phyloP scores from a whole-genome alignment of 202 grass and related monocot species.

The Zoysia matrella region DNA sequence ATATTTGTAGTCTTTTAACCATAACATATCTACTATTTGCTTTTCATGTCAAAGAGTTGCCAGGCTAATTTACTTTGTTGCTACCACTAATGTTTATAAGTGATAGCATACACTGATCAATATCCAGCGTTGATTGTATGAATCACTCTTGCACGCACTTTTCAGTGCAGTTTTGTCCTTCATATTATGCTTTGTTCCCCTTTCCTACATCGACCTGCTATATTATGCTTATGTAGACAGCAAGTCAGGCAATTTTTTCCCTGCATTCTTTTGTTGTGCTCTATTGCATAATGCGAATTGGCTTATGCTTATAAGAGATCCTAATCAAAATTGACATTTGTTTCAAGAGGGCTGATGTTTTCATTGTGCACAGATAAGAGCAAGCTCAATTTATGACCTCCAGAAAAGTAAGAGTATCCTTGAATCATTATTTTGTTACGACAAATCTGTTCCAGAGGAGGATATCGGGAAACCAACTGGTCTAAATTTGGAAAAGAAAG shows the following conservation, averaged over 20 bases:
- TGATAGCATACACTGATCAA: too few species aligned
- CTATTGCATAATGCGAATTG: neutral
- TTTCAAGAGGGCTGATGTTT: neutral
- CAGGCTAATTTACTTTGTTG: neutral
- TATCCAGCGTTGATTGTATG: slow-evolving; percentile 7
- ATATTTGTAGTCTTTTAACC: neutral
- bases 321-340: neutral
- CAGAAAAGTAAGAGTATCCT: slow-evolving; percentile 78
- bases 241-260: neutral
- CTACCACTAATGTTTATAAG: neutral
- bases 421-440: slow-evolving; percentile 80
- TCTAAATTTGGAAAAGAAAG: slow-evolving; percentile 67
- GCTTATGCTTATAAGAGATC: neutral
- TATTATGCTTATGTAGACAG: neutral
- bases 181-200: neutral
- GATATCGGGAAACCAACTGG: slow-evolving; percentile 76
- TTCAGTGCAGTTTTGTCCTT: neutral
- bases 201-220: neutral
- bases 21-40: neutral
- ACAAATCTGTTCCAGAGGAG: too few species aligned
- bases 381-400: slow-evolving; percentile 59
- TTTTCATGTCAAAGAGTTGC: neutral
- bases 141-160: neutral
- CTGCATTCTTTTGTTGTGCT: neutral
- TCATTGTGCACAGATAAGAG: slow-evolving; percentile 56